phyloP scores from a whole-genome alignment of 176 grass and related monocot genomes.

The Themeda triandra region DNA sequence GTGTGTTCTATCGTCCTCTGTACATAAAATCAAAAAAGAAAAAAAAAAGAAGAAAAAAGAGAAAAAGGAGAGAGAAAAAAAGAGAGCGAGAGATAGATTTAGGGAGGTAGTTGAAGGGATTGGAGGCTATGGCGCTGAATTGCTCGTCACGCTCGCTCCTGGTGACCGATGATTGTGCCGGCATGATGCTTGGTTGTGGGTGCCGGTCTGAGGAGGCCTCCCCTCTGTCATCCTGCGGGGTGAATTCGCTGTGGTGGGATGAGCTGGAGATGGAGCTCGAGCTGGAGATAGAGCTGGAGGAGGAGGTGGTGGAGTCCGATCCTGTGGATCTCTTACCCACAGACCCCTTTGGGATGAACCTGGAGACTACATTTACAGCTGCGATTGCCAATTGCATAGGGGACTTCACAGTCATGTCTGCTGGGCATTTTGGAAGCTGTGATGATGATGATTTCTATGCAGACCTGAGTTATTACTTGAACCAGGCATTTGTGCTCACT shows the following conservation, averaged over 20 bases:
- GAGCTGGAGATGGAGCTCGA: slow-evolving; percentile 12
- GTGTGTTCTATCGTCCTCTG: slow-evolving; percentile 4
- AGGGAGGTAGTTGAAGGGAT: not conserved
- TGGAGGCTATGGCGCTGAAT: slow-evolving; percentile 52
- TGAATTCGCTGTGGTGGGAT: slow-evolving; percentile 34
- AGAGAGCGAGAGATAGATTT: not conserved
- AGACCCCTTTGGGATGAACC: slow-evolving; percentile 79
- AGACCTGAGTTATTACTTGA: slow-evolving; percentile 39
- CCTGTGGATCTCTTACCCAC: slow-evolving; percentile 49
- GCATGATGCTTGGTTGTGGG: slow-evolving; percentile 40
- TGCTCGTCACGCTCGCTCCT: slow-evolving; percentile 44
- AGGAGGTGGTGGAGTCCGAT: slow-evolving; percentile 22
- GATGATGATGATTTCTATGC: slow-evolving; percentile 1
- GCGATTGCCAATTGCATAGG: slow-evolving; percentile 44
- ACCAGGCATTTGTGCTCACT: slow-evolving; percentile 27
- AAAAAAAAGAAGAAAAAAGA: not conserved
- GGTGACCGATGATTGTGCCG: slow-evolving; percentile 33
- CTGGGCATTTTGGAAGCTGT: slow-evolving; percentile 17
- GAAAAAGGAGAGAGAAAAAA: not conserved
- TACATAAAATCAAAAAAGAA: slow-evolving; percentile 4
- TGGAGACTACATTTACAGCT: slow-evolving; percentile 39
- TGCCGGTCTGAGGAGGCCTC: slow-evolving; percentile 47
- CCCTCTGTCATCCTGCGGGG: slow-evolving; percentile 38
- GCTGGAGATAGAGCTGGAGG: not conserved
- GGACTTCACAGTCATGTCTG: slow-evolving; percentile 24